Base-by-base conservation (phyloP, 345 rosid species). In the Tarenaya hassleriana region DNA sequence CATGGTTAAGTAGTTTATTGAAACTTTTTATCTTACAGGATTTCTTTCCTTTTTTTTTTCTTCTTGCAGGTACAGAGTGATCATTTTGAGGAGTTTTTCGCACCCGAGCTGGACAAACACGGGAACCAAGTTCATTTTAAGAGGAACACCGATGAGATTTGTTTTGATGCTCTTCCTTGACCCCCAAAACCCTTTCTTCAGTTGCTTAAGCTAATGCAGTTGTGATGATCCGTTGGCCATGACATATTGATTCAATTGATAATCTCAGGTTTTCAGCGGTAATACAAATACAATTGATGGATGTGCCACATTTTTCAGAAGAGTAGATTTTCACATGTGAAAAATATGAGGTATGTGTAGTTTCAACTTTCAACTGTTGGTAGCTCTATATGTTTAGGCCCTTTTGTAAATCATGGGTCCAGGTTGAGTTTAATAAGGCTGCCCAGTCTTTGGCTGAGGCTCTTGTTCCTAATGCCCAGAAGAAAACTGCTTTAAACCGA, bases 391-490 rank as follows among this genome's bases (percentile, higher is more conserved):
- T 35, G 10, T 24, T 9, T 56, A 66, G 27, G 20, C 3, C 55
- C 43, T 38, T 12, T 63, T 39, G 58, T 71, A 57, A 65, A 48
- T 21, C 47, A 21, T 5, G 34, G 53, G 10, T 67, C 67, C 72
- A 92, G 98, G 98, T 92, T 77, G 98, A 92, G 60, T 92, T 92
- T 70, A 92, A 88, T 59, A 92, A 85, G 69, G 98, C 98, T 71
- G 95, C 98, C 16, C 98, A 92, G 67, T 92, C 98, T 51, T 71
- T 92, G 78, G 85, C 97, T 4, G 98, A 88, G 52, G 96, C 87
- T 44, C 70, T 81, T 29, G 78, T 88, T 52, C 97, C 89, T 66
- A 64, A 69, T 66, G 56, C 83, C 18, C 97, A 92, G 73, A 85
- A 83, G 76, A 92, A 81, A 75, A 54, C 71, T 81, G 95, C 98